Conservation (phyloP, 192 early-diverging fungal genomes). For the Paraglomus brasilianum region DNA sequence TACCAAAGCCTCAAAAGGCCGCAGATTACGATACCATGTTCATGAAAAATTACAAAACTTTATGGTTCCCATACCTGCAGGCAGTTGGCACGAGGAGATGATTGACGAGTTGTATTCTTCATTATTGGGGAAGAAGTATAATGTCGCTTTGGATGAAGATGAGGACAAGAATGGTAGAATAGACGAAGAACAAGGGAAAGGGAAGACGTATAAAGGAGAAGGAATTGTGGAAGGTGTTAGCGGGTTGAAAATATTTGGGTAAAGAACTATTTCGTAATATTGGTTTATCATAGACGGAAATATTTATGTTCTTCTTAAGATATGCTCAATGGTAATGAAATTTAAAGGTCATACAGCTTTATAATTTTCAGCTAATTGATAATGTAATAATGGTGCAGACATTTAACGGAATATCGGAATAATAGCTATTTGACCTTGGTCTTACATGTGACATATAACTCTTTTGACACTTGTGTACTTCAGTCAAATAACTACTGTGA, state of each 20-base stretch:
- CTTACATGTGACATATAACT: no score
- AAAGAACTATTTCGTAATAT: constrained; percentile 8
- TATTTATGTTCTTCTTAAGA: no score
- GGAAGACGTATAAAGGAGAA: constrained; percentile 27
- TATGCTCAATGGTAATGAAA: no score
- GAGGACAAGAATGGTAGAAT: constrained; percentile 32
- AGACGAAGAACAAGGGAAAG: constrained; percentile 23
- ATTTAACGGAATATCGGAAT: no score
- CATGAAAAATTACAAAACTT: constrained; percentile 96
- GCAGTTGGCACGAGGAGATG: constrained; percentile 94
- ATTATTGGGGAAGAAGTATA: constrained; percentile 68
- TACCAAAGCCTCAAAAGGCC: constrained; percentile 87
- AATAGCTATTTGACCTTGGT: no score
- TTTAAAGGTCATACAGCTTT: no score
- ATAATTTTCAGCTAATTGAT: no score
- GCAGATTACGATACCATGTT: constrained; percentile 87
- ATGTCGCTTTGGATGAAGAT: constrained; percentile 33
- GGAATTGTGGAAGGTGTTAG: constrained; percentile 25
- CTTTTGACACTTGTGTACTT: no score
- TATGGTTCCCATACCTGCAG: constrained; percentile 89
- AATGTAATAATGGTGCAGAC: no score
- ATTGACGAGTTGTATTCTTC: constrained; percentile 85
- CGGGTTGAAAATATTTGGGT: constrained; percentile 28
- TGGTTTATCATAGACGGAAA: no score
- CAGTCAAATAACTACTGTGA: no score